Conservation (phyloP, 164 flowering plant genomes). For the Platanus orientalis region DNA sequence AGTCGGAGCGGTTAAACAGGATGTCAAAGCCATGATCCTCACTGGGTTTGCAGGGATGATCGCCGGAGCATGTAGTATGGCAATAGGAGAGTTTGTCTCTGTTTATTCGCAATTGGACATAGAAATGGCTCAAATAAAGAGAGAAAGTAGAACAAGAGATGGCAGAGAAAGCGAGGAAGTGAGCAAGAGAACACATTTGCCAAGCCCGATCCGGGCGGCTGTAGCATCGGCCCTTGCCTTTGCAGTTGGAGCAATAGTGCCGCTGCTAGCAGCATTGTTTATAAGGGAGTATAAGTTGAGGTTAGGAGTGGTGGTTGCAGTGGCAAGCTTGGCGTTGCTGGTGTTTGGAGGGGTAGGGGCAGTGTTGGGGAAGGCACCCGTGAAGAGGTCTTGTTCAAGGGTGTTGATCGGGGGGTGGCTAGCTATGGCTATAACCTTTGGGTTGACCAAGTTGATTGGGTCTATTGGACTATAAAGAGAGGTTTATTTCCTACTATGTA, state of each 20-base stretch:
- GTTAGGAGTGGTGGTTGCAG: constrained; percentile 17
- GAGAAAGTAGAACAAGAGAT: neutral
- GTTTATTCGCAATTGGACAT: too few relatives aligned
- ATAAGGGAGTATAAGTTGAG: constrained; percentile 18
- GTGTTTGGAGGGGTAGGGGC: constrained; percentile 23
- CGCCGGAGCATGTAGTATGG: constrained; percentile 33
- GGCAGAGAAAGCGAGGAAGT: neutral
- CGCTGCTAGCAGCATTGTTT: too few relatives aligned
- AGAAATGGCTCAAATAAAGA: too few relatives aligned
- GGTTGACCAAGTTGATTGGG: too few relatives aligned
- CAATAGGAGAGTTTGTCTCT: too few relatives aligned
- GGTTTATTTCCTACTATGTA: too few relatives aligned
- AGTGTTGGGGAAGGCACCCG: constrained; percentile 17
- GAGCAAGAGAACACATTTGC: constrained; percentile 13
- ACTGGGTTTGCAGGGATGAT: constrained; percentile 26
- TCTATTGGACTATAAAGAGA: too few relatives aligned
- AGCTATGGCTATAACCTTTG: too few relatives aligned
- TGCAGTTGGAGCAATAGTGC: too few relatives aligned
- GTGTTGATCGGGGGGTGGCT: constrained; percentile 29
- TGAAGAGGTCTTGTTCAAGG: constrained; percentile 18
- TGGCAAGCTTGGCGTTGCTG: constrained; percentile 16
- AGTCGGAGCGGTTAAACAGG: constrained; percentile 23
- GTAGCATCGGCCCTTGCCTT: constrained; percentile 25
- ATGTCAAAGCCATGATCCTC: constrained; percentile 20
- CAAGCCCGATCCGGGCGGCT: constrained; percentile 21